Evolutionary conservation across 2,329 filamentous ascomycete genomes (phyloP).

Genomic region (Incumbomyces lentus): DNA sequence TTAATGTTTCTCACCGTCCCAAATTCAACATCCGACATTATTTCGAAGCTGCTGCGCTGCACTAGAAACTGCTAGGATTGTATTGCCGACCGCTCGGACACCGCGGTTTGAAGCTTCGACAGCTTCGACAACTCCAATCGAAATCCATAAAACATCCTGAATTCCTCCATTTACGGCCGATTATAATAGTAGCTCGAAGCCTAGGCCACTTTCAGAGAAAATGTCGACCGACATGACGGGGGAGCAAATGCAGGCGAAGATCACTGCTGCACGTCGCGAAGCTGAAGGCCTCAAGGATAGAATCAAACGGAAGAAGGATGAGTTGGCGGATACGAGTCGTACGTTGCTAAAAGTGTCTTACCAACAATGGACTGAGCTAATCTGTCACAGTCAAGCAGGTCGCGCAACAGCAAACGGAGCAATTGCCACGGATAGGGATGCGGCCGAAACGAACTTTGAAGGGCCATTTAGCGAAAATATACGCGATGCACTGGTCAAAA

Average conservation of each 20-base stretch:
- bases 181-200: neutral
- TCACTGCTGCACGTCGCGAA: conserved; percentile 87
- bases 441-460: conserved; percentile 94
- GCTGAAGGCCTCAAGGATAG: conserved; percentile 95
- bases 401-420: conserved; percentile 82
- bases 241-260: conserved; percentile 76
- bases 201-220: conserved; percentile 24
- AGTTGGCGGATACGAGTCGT: conserved; percentile 95
- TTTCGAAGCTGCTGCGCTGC: too few relatives aligned
- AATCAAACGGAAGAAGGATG: conserved; percentile 99
- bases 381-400: conserved; percentile 68
- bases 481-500: conserved; percentile 99
- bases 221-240: conserved; percentile 41
- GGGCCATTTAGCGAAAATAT: conserved; percentile 97
- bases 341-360: conserved; percentile 34
- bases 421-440: conserved; percentile 89
- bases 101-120: neutral
- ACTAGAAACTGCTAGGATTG: neutral
- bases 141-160: too few relatives aligned
- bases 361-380: conserved; percentile 21
- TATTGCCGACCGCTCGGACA: neutral
- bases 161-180: neutral
- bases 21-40: too few relatives aligned
- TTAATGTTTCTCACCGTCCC: too few relatives aligned
- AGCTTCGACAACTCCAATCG: neutral